Evolutionary conservation across 306 rosid species (phyloP).

Genomic region (Lotus japonicus): DNA sequence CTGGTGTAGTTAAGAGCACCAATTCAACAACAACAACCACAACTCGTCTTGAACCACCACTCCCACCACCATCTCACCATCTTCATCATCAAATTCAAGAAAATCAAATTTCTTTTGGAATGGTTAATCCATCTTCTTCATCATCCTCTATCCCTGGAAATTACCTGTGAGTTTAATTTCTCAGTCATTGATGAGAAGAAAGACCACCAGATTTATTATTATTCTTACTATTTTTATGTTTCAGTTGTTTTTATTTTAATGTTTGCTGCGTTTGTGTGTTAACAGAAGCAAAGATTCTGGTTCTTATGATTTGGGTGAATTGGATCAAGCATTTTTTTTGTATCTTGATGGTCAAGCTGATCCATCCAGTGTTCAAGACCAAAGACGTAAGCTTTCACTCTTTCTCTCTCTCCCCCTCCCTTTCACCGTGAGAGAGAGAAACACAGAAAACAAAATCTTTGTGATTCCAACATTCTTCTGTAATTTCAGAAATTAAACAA

Average conservation of each 20-base stretch:
- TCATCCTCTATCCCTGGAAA: conserved; percentile 41
- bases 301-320: conserved; percentile 81
- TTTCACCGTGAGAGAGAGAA: too few relatives aligned
- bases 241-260: background rate
- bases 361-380: conserved; percentile 52
- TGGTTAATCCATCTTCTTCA: conserved; percentile 56
- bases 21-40: conserved; percentile 21
- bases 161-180: conserved; percentile 47
- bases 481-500: too few relatives aligned
- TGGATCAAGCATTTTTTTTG: conserved; percentile 87
- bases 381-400: conserved; percentile 45
- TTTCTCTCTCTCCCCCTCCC: background rate
- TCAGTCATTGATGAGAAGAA: too few relatives aligned
- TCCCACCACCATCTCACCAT: conserved; percentile 22
- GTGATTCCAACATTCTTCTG: too few relatives aligned
- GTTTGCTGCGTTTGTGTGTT: background rate
- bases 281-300: conserved; percentile 66
- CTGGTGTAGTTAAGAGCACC: conserved; percentile 37
- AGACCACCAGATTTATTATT: too few relatives aligned
- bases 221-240: background rate
- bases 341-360: conserved; percentile 80
- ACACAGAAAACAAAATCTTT: too few relatives aligned
- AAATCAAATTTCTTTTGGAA: conserved; percentile 54
- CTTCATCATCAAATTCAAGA: conserved; percentile 35
- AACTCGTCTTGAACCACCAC: conserved; percentile 29